Evolutionary conservation across 805 yeast species (phyloP), one percentile per base, ranked within the genome.

Genomic region (Komagataella phaffii): DNA sequence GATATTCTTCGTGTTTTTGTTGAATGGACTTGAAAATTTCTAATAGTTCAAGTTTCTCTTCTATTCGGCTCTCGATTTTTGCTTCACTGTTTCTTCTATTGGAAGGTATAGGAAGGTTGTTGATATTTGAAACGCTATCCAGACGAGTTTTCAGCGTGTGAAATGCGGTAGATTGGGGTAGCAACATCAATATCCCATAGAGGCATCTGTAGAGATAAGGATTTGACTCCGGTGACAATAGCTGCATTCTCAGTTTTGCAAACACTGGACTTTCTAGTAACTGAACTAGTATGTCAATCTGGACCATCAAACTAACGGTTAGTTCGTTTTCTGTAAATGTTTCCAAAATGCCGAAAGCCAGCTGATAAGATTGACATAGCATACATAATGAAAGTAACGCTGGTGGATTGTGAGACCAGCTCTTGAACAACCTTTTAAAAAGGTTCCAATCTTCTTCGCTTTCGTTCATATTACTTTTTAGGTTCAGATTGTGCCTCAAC

Each of bases 111-210:
- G 58, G 56, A 47, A 62, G 57, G 23, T 55, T 61, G 24, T 56
- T 60, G 7, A 70, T 63, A n/a, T 74, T 70, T 5, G 77, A 70
- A 23, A 85, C 76, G 44, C 86, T 72, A 49, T 77, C 77, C 50
- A 93, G 71, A 54, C 99, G 73, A 59, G 83, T 86, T 56, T 84
- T 84, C 56, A 93, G 72, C 0, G 86, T 80, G n/a, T 77, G 80
- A 63, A 88, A 93, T 0, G 98, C 96, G 10, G 87, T 77, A 0
- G 96, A 88, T 63, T 93, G 99, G 0, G 99, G 99, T 49, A 93
- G 67, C 4, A 93, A 74, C 99, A 93, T 93, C 53, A 93, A 70
- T 30, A 93, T 76, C 1, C 98, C 99, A 63, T 88, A 93, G 30
- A 93, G 74, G 51, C 96, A 86, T 62, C 88, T 88, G 72, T 84